phyloP scores from a whole-genome alignment of 2,329 filamentous ascomycete genomes.

The Thielaviopsis ethacetica region DNA sequence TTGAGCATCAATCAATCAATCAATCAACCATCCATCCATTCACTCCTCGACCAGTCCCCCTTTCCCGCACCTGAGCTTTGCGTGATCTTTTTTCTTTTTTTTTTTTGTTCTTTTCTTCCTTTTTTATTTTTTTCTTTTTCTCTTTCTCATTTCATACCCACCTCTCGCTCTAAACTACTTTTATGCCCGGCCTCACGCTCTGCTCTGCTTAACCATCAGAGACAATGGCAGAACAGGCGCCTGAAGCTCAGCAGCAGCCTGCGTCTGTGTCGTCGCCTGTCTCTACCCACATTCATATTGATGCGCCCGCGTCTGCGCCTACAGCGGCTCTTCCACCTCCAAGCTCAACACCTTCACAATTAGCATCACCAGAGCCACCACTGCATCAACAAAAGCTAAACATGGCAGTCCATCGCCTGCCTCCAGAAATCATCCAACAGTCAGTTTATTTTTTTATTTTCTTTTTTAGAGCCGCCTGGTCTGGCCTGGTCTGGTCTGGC shows the following conservation, averaged over 20 bases:
- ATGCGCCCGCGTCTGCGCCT: background rate
- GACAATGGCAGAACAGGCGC: background rate
- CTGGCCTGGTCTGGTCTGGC: background rate
- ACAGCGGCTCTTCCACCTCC: background rate
- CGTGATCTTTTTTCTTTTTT: background rate
- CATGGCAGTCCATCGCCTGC: constrained; percentile 36
- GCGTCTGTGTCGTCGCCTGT: background rate
- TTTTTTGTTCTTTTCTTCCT: background rate
- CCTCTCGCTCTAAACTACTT: no score
- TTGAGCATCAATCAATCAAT: background rate
- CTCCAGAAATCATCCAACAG: constrained; percentile 56
- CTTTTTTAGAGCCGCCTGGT: background rate
- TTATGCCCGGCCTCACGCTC: no score
- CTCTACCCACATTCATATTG: background rate
- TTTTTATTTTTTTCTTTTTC: background rate
- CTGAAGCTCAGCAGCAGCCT: background rate
- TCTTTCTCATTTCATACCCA: no score
- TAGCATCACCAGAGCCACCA: background rate
- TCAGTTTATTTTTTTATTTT: no score
- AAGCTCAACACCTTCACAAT: background rate
- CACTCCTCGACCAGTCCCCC: background rate
- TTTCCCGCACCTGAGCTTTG: background rate
- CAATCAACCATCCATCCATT: background rate
- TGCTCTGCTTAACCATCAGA: background rate
- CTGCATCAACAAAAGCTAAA: background rate